Conservation (phyloP, 805 yeast species). For the Priceomyces castillae region DNA sequence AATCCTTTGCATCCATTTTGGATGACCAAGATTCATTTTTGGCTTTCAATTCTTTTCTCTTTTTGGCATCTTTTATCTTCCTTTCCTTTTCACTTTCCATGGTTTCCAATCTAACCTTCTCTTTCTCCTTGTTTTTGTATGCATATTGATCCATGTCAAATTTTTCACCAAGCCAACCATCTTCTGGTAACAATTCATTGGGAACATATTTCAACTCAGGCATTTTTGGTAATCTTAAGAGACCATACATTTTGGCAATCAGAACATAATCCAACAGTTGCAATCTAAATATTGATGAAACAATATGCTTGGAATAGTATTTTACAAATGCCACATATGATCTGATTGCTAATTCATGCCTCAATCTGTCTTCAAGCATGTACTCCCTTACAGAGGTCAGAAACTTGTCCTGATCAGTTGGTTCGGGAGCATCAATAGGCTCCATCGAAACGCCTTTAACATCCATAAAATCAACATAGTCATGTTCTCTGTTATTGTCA, state of each 20-base stretch:
- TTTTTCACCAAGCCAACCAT: constrained; percentile 69
- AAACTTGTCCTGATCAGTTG: constrained; percentile 25
- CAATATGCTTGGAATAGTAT: constrained; percentile 84
- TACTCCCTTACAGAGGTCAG: constrained; percentile 40
- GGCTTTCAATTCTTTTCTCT: constrained; percentile 42
- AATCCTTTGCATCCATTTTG: constrained; percentile 61
- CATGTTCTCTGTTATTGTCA: constrained; percentile 72
- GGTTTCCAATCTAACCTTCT: constrained; percentile 57
- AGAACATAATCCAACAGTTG: constrained; percentile 68
- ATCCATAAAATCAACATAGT: constrained; percentile 73
- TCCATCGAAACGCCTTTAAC: constrained; percentile 60
- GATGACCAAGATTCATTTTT: constrained; percentile 79
- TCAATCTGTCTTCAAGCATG: constrained; percentile 69
- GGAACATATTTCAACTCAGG: constrained; percentile 70
- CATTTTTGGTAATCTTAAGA: constrained; percentile 87
- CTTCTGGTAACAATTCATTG: constrained; percentile 52
- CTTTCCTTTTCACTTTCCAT: constrained; percentile 44
- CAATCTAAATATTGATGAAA: constrained; percentile 81
- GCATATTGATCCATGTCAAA: constrained; percentile 67
- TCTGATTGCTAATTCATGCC: constrained; percentile 77
- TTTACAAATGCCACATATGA: constrained; percentile 81
- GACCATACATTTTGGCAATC: constrained; percentile 72
- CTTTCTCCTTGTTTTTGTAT: constrained; percentile 65
- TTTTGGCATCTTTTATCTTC: constrained; percentile 39
- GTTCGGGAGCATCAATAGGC: constrained; percentile 29